These are phyloP conservation scores for Ambrosiella xylebori DNA, from an alignment of 2,329 filamentous ascomycete genomes.

Conservation along the genomic window DNA sequence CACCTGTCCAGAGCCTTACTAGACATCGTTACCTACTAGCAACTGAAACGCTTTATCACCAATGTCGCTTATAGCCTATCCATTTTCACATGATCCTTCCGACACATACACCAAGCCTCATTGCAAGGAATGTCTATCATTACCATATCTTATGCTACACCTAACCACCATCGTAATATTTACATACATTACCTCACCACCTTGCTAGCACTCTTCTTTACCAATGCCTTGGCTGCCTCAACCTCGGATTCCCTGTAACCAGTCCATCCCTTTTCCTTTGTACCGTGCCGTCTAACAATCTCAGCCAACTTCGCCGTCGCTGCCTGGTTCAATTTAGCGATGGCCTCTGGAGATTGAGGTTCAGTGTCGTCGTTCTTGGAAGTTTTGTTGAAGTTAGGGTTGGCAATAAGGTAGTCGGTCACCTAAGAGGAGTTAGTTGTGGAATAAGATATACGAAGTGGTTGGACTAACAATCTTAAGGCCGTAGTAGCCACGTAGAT, in stretches of 20 bases:
- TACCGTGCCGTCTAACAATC: slow-evolving; percentile 48
- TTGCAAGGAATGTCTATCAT: not conserved
- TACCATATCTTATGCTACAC: not conserved
- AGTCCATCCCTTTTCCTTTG: slow-evolving; percentile 48
- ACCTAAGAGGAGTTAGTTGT: slow-evolving; percentile 23
- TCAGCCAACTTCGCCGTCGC: slow-evolving; percentile 61
- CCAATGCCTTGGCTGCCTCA: slow-evolving; percentile 49
- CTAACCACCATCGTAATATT: not conserved
- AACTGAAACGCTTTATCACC: too few species aligned
- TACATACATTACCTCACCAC: slow-evolving; percentile 24
- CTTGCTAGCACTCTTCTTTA: slow-evolving; percentile 34
- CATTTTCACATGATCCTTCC: too few species aligned
- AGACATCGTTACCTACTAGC: too few species aligned
- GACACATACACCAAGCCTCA: too few species aligned
- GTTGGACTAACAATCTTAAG: slow-evolving; percentile 50
- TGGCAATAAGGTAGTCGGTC: slow-evolving; percentile 32
- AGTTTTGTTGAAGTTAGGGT: slow-evolving; percentile 25
- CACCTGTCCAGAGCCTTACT: too few species aligned
- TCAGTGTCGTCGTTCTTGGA: slow-evolving; percentile 28
- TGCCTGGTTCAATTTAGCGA: slow-evolving; percentile 51
- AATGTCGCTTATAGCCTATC: too few species aligned
- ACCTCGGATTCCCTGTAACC: slow-evolving; percentile 59
- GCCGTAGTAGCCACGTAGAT: slow-evolving; percentile 82
- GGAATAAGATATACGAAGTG: not conserved
- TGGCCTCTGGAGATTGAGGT: slow-evolving; percentile 37